Conservation (phyloP, 78 protist genomes). For the Dictyostelium purpureum region DNA sequence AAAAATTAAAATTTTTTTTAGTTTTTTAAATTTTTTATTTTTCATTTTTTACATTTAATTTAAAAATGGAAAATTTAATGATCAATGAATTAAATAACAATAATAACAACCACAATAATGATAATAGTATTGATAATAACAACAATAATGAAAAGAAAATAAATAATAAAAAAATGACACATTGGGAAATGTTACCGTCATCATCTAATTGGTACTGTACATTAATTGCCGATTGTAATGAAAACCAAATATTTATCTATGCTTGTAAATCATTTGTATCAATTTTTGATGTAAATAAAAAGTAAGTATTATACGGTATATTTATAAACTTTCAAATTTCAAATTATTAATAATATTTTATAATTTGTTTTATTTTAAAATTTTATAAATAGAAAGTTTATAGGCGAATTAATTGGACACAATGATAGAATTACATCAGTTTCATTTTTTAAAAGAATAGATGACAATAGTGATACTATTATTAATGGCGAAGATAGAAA, state of each 20-base stretch:
- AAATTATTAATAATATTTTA: background rate
- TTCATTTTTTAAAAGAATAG: background rate
- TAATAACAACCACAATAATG: no score
- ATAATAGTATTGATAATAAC: background rate
- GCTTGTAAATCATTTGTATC: constrained; percentile 37
- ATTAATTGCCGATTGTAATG: constrained; percentile 31
- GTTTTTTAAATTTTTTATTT: no score
- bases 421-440: constrained; percentile 44
- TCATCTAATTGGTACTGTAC: constrained; percentile 70
- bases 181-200: constrained; percentile 22
- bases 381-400: constrained; percentile 39
- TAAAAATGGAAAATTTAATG: no score
- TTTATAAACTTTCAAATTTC: background rate
- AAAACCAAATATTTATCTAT: constrained; percentile 18
- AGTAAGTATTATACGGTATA: background rate
- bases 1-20: no score
- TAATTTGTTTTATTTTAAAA: background rate
- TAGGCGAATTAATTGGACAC: constrained; percentile 70
- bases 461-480: background rate
- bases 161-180: background rate
- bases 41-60: no score
- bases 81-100: no score
- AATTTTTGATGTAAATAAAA: constrained; percentile 25
- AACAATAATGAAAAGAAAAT: background rate
- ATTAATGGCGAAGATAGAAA: background rate